Evolutionary conservation across 441 rosid species (phyloP).

Genomic region (Populus hybrid): DNA sequence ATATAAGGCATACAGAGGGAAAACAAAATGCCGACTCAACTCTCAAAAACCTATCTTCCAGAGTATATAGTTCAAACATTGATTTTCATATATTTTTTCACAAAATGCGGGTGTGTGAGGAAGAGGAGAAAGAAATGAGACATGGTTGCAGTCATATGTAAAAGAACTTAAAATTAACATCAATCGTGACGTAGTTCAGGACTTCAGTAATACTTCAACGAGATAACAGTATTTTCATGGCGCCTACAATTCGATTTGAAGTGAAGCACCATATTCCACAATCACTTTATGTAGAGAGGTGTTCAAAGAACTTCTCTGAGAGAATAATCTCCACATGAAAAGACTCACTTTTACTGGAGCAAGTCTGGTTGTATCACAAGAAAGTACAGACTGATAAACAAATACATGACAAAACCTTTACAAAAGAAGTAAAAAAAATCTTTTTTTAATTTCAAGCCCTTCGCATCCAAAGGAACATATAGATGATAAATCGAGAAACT

Average conservation of each 20-base stretch:
- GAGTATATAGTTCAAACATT: background rate
- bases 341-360: background rate
- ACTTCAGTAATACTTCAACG: too few species aligned
- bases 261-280: background rate
- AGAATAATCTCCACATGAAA: background rate
- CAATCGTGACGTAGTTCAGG: background rate
- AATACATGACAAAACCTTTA: background rate
- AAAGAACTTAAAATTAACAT: too few species aligned
- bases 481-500: background rate
- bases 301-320: background rate
- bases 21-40: background rate
- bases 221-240: too few species aligned
- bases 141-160: background rate
- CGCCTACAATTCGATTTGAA: background rate
- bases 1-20: background rate
- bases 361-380: background rate
- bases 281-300: background rate
- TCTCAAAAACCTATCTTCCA: background rate
- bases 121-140: background rate
- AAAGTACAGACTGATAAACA: background rate
- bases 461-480: background rate
- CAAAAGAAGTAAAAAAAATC: background rate
- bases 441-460: background rate
- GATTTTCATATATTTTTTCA: background rate
- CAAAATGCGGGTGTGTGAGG: background rate